Base-by-base conservation (phyloP, 2,329 filamentous ascomycete genomes). In the Neoscytalidium dimidiatum region DNA sequence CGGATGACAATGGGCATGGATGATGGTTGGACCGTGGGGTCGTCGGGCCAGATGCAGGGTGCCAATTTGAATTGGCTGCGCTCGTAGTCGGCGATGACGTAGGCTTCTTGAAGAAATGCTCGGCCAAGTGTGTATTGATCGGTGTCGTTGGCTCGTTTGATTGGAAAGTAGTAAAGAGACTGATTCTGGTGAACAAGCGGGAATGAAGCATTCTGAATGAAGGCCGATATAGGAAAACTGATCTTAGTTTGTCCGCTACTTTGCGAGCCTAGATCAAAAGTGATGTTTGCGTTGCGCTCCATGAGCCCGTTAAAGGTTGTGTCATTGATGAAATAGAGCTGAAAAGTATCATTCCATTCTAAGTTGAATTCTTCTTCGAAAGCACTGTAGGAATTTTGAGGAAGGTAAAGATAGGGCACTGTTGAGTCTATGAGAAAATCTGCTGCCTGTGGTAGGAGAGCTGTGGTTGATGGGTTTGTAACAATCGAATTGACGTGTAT, bases 361-460 rank as follows among this genome's bases (percentile, higher is more conserved):
- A 79, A 68, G 0, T 69, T 71, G 60, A 79, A 78, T 4, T 72
- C 71, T 19, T 62, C 65, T 62, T 75, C 75, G 49, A 79, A 79
- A 2, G 62, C 67, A 17, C 71, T 28, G 49, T 74, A 79, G 8
- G 71, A 74, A 6, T 58, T 62, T 3, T 67, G 57, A 3, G 77
- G 76, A 1, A 79, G 71, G 68, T 72, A 78, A 1, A 79, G 51
- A 19, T 78, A 68, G 0, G 77, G 70, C 5, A 76, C 67, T 0
- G 74, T 70, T 1, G 77, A 78, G 72, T 91, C 88, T 64, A 92
- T 84, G 62, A 86, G 71, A 23, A 85, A 85, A 14, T 68, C 5
- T 29, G 35, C 28, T 19, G 43, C 7, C 5, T 19, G 11, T 8
- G 43, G 9, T 1, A 19, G 13, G 2, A 62, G n/a, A 4, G 33